Evolutionary conservation across 78 protist species (phyloP), one percentile per base, ranked within the genome.

Genomic region (Dictyostelium firmibasis): DNA sequence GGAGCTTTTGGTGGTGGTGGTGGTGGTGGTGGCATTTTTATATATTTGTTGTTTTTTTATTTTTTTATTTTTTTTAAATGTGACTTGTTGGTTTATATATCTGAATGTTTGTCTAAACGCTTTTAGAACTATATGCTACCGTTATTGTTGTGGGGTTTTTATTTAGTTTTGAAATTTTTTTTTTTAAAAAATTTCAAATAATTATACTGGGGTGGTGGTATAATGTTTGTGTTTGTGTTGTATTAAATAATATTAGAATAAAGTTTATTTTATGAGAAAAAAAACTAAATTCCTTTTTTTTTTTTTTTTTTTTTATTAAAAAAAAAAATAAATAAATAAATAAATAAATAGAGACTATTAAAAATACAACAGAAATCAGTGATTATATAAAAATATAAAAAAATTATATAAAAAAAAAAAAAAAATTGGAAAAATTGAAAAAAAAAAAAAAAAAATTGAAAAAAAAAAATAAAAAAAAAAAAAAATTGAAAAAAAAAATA

Each of bases 1-100:
- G 96, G 96, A 7, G 96, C 84, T 75, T 70, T 60, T n/a, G 95
- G 95, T 41, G 84, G 84, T 16, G 95, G 95, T 57, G 95, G 96
- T 29, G 96, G 91, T 35, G 91, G 91, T 53, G 93, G 93, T 9
- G 88, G 93, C 86, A 81, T 81, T 38, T 18, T 57, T 53, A 31
- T 70, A 13, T 69, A 13, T n/a, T 8, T 29, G 16, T 29, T 1
- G 70, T 0, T n/a, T 20, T 62, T 20, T 20, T 62, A 0, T 62
- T n/a, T 3, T 62, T 62, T 2, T 29, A 0, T 31, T 0, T 31
- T 31, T 1, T 14, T 14, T 50, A 14, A 50, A 50, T 20, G 7
- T 50, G 62, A 50, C 16, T 50, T 50, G 1, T 50, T 50, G 23
- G 18, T 3, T 50, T 16, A 2, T 50, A 16, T 2, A 16, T 50